A percentile compares a stretch with the other conserved stretches of the same genome.
phyloP scores from a whole-genome alignment of 2,329 filamentous ascomycete genomes.

The Eutypella sp. region DNA sequence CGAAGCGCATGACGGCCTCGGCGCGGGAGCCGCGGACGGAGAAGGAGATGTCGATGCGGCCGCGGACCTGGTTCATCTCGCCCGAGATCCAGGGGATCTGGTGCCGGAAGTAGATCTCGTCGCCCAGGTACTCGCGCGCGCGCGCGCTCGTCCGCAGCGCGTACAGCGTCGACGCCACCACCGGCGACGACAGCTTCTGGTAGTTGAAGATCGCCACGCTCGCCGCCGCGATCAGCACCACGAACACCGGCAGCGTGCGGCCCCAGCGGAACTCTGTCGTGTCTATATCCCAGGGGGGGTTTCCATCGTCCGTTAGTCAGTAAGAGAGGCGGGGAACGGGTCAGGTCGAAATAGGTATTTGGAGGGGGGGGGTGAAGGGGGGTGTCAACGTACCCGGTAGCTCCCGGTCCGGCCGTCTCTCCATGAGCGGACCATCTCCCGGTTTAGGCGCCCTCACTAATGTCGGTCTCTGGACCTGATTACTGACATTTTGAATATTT shows the following conservation, averaged over 20 bases:
- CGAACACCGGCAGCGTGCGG: conserved; percentile 76
- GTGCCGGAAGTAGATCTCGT: conserved; percentile 77
- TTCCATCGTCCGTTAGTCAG: conserved; percentile 6
- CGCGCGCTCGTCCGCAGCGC: conserved; percentile 74
- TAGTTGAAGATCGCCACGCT: conserved; percentile 97
- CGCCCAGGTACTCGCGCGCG: conserved; percentile 75
- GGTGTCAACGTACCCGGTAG: conserved; percentile 49
- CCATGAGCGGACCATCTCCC: conserved; percentile 60
- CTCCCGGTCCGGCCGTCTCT: conserved; percentile 60
- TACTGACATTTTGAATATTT: no score
- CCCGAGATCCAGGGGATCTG: conserved; percentile 80
- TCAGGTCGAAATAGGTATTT: not conserved
- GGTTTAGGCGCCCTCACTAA: conserved; percentile 51
- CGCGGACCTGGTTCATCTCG: conserved; percentile 90
- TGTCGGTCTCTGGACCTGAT: conserved; percentile 34
- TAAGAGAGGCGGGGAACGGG: not conserved
- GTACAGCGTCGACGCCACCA: conserved; percentile 87
- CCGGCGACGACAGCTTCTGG: conserved; percentile 84
- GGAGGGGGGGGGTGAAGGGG: not conserved
- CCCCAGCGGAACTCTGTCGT: conserved; percentile 56
- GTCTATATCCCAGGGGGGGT: conserved; percentile 26
- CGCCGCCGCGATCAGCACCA: conserved; percentile 62
- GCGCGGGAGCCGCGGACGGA: conserved; percentile 74
- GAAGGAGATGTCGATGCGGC: conserved; percentile 82
- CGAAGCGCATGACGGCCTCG: conserved; percentile 73